Conservation (phyloP, 2,329 filamentous ascomycete genomes). For the Trichoderma sp. region DNA sequence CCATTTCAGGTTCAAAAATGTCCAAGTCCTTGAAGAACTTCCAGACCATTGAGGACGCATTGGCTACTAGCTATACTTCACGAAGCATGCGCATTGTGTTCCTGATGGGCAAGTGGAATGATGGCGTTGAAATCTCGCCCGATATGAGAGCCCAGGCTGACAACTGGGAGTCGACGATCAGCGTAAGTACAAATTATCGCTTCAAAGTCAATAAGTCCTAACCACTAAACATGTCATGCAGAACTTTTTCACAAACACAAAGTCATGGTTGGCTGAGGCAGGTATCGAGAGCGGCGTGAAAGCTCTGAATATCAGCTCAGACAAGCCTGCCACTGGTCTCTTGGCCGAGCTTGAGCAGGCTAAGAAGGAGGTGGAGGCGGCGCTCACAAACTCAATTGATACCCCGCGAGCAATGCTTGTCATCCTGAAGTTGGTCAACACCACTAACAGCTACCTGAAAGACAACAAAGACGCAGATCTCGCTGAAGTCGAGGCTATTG, state of each 20-base stretch:
- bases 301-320: constrained; percentile 42
- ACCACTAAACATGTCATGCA: constrained; percentile 34
- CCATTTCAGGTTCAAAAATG: constrained; percentile 90
- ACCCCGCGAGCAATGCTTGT: constrained; percentile 76
- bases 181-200: constrained; percentile 45
- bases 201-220: too few relatives aligned
- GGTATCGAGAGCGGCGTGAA: constrained; percentile 40
- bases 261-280: constrained; percentile 54
- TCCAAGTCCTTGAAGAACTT: constrained; percentile 96
- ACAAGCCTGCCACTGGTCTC: constrained; percentile 38
- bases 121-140: constrained; percentile 86
- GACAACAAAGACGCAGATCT: constrained; percentile 51
- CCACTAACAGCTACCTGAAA: constrained; percentile 66
- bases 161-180: constrained; percentile 78
- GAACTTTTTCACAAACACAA: constrained; percentile 62
- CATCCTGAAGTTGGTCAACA: constrained; percentile 76
- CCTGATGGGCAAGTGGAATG: constrained; percentile 84
- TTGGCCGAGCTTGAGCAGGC: constrained; percentile 53
- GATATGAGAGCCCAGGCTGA: constrained; percentile 75
- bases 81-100: constrained; percentile 83
- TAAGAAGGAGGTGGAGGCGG: constrained; percentile 56
- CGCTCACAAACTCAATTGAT: constrained; percentile 83
- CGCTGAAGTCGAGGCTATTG: constrained; percentile 56
- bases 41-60: constrained; percentile 83
- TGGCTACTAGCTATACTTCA: constrained; percentile 70